Conservation (phyloP, 2,329 filamentous ascomycete genomes). For the Fusarium duplospermum region DNA sequence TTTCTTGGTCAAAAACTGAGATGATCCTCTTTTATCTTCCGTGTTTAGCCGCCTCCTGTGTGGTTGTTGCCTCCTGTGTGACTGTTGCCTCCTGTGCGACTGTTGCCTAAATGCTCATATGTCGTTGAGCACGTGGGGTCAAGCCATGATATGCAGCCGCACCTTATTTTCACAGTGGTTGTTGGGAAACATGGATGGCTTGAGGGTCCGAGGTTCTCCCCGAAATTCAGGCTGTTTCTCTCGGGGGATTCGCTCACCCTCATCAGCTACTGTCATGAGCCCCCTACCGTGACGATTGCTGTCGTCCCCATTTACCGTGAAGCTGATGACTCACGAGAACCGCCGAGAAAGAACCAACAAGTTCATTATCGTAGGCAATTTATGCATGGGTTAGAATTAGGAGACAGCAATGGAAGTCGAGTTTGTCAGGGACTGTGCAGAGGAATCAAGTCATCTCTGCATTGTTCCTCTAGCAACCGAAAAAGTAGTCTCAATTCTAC, state of each 20-base stretch:
- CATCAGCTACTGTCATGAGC: neutral
- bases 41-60: neutral
- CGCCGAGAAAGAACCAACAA: neutral
- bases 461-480: neutral
- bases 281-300: neutral
- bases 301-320: neutral
- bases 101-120: neutral
- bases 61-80: too few relatives aligned
- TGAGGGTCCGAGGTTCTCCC: neutral
- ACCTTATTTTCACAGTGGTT: neutral
- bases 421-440: neutral
- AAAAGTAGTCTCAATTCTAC: neutral
- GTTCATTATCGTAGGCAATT: neutral
- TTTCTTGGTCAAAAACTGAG: neutral
- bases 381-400: neutral
- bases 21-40: neutral
- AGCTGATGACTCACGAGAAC: neutral
- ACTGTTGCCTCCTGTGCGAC: too few relatives aligned
- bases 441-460: neutral
- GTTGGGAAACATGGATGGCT: neutral
- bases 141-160: neutral
- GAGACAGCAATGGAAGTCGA: neutral
- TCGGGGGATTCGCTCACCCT: neutral
- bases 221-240: neutral
- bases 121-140: neutral